Base-by-base conservation (phyloP, 805 yeast species). In the Cyberlindnera maritima region DNA sequence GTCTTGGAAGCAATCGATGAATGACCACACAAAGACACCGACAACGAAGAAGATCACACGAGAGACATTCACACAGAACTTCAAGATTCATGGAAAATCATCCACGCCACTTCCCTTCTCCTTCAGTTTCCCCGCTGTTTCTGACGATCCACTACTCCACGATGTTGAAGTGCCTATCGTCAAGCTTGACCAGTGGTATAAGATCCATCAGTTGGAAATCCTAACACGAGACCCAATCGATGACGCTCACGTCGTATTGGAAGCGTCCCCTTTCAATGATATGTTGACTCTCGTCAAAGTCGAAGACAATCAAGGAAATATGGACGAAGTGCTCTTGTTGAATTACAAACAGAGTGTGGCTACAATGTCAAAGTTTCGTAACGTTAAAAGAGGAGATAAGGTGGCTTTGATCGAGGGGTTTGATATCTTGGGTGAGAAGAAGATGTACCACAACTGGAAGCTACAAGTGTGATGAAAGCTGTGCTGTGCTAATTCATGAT, bases 371-470 rank as follows among this genome's bases (percentile, higher is more conserved):
- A 52, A 34, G 29, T 29, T 57, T 11, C 49, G 53, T 20, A 36
- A 29, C 4, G 33, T 58, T 26, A 49, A 44, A 20, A 14, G 7
- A 6, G 60, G 58, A 1, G 59, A 58, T 33, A 21, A 18, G 17
- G 19, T 59, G 0, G 19, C 36, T 14, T 43, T 50, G 33, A 42
- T 41, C 13, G 48, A 47, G 17, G 52, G 49, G 3, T 44, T 43
- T 12, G 35, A 44, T 13, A 38, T 42, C 4, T 8, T 40, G 29
- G 46, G 33, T 4, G 43, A 28, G 12, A 36, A 31, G 18, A 48
- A 46, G 41, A 39, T 56, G 42, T 57, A 52, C 33, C 49, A 56
- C 41, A 45, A 57, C 21, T 59, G 63, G 63, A 54, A 45, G 34
- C 34, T 57, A 15, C 47, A 47, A 17, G 32, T 23, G 10, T 12